Percentiles rank a stretch among this genome's conserved stretches.
These are phyloP conservation scores for Begonia fuchsioides DNA, from an alignment of 306 rosid genomes.

Conservation along the genomic window DNA sequence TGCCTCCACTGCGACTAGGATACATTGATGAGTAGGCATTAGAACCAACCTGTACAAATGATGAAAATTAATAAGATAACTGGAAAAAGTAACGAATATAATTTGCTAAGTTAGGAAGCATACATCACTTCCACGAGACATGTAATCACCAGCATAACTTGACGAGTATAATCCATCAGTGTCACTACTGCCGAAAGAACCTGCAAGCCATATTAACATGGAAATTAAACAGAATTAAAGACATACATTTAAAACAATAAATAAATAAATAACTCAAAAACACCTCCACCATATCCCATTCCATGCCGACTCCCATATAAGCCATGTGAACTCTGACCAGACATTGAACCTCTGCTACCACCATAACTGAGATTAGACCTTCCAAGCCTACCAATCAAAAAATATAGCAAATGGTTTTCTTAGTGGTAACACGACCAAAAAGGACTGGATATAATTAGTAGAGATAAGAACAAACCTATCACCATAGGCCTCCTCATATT, in stretches of 20 bases:
- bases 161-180: conserved; percentile 70
- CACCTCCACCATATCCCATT: conserved; percentile 45
- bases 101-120: conserved; percentile 2
- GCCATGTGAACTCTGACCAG: conserved; percentile 60
- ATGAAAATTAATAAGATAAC: neutral
- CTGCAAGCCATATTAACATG: conserved; percentile 24
- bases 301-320: conserved; percentile 62
- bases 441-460: too few relatives aligned
- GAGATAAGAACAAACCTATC: conserved; percentile 40
- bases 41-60: conserved; percentile 49
- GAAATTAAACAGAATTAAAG: too few relatives aligned
- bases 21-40: conserved; percentile 67
- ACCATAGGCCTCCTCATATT: conserved; percentile 64
- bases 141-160: conserved; percentile 63
- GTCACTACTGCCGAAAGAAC: conserved; percentile 55
- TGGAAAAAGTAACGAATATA: too few relatives aligned
- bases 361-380: conserved; percentile 65
- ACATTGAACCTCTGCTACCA: conserved; percentile 47
- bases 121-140: conserved; percentile 80
- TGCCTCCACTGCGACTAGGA: conserved; percentile 66
- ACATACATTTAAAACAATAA: too few relatives aligned
- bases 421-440: too few relatives aligned
- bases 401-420: neutral
- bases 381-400: conserved; percentile 39
- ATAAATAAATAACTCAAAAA: neutral